phyloP scores from a whole-genome alignment of 441 rosid species.

The Brassica hybrid region DNA sequence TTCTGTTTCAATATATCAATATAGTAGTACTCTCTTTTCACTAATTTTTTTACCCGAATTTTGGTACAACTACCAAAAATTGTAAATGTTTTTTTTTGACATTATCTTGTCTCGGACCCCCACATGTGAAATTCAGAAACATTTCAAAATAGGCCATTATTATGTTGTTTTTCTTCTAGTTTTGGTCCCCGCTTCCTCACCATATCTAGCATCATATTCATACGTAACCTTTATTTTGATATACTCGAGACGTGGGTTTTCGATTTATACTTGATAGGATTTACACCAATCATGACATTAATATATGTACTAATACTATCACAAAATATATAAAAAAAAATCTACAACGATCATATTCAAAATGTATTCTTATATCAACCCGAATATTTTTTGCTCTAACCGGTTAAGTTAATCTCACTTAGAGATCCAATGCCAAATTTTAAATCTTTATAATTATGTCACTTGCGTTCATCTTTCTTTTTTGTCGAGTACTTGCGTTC shows the following conservation, averaged over 20 bases:
- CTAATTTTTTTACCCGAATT: not conserved
- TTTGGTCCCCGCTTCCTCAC: slow-evolving; percentile 41
- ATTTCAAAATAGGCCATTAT: slow-evolving; percentile 20
- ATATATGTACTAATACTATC: too few species aligned
- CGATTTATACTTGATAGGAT: too few species aligned
- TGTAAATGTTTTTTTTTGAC: slow-evolving; percentile 20
- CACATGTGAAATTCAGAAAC: slow-evolving; percentile 32
- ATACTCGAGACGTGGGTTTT: too few species aligned
- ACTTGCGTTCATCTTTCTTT: not conserved
- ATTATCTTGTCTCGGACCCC: slow-evolving; percentile 45
- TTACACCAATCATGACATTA: too few species aligned
- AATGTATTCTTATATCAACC: too few species aligned
- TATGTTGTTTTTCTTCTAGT: slow-evolving; percentile 32
- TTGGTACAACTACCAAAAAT: slow-evolving; percentile 14
- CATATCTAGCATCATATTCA: not conserved
- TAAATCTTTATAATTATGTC: not conserved
- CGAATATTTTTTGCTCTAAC: not conserved
- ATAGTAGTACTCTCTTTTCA: not conserved
- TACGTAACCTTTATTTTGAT: not conserved
- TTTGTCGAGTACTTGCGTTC: not conserved
- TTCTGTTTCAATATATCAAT: not conserved
- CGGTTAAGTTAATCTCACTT: not conserved
- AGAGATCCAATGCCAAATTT: not conserved
- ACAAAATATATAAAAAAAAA: too few species aligned
- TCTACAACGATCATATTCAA: too few species aligned